These are phyloP conservation scores for Biscutella laevigata DNA, from an alignment of 441 rosid genomes.

Conservation along the genomic window DNA sequence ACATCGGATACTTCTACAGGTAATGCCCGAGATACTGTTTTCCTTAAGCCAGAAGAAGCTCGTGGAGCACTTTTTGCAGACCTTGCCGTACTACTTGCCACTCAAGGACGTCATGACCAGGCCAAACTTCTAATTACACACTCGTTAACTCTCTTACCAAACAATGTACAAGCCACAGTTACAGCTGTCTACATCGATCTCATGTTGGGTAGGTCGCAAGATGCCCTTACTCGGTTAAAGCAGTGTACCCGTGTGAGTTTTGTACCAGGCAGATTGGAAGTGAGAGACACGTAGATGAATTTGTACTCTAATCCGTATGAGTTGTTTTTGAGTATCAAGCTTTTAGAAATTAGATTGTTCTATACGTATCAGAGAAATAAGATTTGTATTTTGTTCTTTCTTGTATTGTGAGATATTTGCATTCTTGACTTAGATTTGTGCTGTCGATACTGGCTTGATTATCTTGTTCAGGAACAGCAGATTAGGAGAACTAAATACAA, in stretches of 20 bases:
- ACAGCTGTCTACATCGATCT: conserved; percentile 77
- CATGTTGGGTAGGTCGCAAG: conserved; percentile 62
- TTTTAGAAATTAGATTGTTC: no score
- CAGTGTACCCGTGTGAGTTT: conserved; percentile 59
- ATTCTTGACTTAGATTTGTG: no score
- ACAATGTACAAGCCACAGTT: conserved; percentile 56
- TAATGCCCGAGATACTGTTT: conserved; percentile 30
- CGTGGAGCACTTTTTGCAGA: conserved; percentile 68
- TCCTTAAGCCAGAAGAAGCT: conserved; percentile 80
- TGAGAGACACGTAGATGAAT: no score
- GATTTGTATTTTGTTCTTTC: no score
- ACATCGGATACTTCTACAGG: conserved; percentile 34
- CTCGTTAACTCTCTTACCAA: conserved; percentile 50
- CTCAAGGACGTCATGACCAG: conserved; percentile 61
- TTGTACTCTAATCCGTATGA: no score
- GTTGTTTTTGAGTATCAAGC: no score
- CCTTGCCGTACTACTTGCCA: conserved; percentile 59
- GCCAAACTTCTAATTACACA: conserved; percentile 48
- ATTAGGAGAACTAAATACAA: no score
- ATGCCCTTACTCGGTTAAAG: conserved; percentile 68
- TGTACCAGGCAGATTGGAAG: conserved; percentile 40
- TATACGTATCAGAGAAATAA: no score
- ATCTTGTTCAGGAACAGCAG: no score
- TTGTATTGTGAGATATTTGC: no score
- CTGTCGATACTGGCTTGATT: no score